These are phyloP conservation scores for Fusarium pseudocircinatum DNA, from an alignment of 2,329 filamentous ascomycete genomes.

Conservation along the genomic window DNA sequence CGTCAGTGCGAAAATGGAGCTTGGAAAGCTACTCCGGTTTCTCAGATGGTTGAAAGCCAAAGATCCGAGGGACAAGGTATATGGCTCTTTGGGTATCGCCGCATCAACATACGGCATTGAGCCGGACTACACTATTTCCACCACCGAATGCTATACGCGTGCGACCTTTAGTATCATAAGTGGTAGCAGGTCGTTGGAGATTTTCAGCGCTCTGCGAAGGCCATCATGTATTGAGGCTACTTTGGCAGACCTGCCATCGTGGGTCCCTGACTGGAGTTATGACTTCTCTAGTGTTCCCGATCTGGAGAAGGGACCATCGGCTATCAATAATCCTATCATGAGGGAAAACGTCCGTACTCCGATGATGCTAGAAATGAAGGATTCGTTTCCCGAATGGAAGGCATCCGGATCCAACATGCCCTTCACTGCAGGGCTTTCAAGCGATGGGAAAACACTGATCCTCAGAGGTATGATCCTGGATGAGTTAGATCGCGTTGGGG, in stretches of 20 bases:
- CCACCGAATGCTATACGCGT: not conserved
- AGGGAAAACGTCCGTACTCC: not conserved
- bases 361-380: not conserved
- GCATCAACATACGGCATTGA: not conserved
- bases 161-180: not conserved
- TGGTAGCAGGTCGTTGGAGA: not conserved
- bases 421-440: not conserved
- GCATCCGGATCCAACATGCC: not conserved
- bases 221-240: not conserved
- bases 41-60: not conserved
- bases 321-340: not conserved
- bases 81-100: not conserved
- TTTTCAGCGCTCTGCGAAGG: not conserved
- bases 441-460: not conserved
- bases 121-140: not conserved
- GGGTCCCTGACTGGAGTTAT: not conserved
- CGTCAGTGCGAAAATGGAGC: not conserved
- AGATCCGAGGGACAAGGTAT: not conserved
- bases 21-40: not conserved
- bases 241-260: accelerated
- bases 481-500: accelerated
- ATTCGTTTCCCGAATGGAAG: not conserved
- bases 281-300: not conserved
- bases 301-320: not conserved
- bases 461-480: not conserved